These are phyloP conservation scores for Tricholoma saponaceum DNA, from an alignment of 768 basidiomycete genomes.

Conservation along the genomic window DNA sequence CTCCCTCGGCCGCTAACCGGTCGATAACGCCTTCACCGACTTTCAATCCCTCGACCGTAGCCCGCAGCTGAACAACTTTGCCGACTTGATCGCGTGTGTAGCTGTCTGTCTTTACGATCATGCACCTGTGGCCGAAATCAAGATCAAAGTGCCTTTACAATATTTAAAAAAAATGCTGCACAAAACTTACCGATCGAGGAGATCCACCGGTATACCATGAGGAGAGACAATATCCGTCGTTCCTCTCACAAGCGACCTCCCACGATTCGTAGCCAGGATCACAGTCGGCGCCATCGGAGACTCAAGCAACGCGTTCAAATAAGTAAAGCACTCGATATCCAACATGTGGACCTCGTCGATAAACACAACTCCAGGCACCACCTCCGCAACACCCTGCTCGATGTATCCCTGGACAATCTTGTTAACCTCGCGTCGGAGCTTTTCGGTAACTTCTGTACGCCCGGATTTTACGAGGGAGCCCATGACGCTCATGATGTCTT, in stretches of 20 bases:
- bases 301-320: constrained; percentile 92
- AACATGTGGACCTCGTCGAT: constrained; percentile 99
- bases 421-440: constrained; percentile 92
- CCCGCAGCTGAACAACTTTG: constrained; percentile 82
- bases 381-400: constrained; percentile 96
- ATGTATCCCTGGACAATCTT: constrained; percentile 97
- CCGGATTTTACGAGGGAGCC: constrained; percentile 84
- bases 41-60: constrained; percentile 81
- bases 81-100: constrained; percentile 83
- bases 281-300: constrained; percentile 97
- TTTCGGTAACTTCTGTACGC: constrained; percentile 95
- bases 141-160: too few relatives aligned
- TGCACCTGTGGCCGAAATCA: constrained; percentile 73
- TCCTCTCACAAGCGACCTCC: constrained; percentile 87
- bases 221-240: constrained; percentile 91
- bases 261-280: constrained; percentile 94
- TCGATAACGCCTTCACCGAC: constrained; percentile 76
- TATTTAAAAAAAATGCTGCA: too few relatives aligned
- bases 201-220: constrained; percentile 91
- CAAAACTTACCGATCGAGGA: constrained; percentile 83
- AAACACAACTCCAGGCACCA: constrained; percentile 96
- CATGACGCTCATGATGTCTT: constrained; percentile 99
- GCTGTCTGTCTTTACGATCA: constrained; percentile 93
- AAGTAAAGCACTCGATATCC: constrained; percentile 99
- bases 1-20: constrained; percentile 76